Base-by-base conservation (phyloP, 345 rosid genomes). In the Salix purpurea region DNA sequence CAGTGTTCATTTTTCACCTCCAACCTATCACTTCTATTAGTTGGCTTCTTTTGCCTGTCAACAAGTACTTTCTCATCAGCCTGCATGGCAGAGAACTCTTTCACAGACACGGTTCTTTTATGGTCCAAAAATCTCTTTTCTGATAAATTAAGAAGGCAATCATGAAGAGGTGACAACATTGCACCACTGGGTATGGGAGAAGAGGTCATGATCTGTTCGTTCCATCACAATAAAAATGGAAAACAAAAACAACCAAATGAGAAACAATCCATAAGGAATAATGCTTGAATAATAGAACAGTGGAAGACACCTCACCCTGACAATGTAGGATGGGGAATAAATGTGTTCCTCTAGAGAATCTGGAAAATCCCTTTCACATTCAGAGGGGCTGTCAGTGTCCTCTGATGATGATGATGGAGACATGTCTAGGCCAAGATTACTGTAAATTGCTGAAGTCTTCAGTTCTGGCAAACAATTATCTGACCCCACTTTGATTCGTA, bases 101-200 rank as follows among this genome's bases (percentile, higher is more conserved):
- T 65, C 67, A 71, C 84, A 79, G 42, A 7, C 21, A 62, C 62
- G 70, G 65, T 79, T 64, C 81, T 80, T 71, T 67, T 39, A 58
- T 80, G 88, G 67, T 81, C 84, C 54, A 40, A 65, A 80, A 69
- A 52, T 76, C 84, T 87, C 72, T 74, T 81, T 76, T 83, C 76
- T 42, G 82, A 79, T 56, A 93, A 80, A 78, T 69, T 81, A 85
- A 89, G 74, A 5, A 91, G 84, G 83, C 80, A 80, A 74, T 86
- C 89, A 24, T 91, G 80, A 77, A 94, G 97, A 80, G 98, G 98
- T 21, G 98, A 94, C 74, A 92, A 77, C 73, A 91, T 64, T 48
- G 76, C 79, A 30, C 50, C 77, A 76, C 77, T 89, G 58, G 40
- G 85, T 79, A 86, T 69, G 34, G 89, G 91, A 75, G 84, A 85